phyloP scores from a whole-genome alignment of 2,329 filamentous ascomycete species.

The Talaromyces sp. region DNA sequence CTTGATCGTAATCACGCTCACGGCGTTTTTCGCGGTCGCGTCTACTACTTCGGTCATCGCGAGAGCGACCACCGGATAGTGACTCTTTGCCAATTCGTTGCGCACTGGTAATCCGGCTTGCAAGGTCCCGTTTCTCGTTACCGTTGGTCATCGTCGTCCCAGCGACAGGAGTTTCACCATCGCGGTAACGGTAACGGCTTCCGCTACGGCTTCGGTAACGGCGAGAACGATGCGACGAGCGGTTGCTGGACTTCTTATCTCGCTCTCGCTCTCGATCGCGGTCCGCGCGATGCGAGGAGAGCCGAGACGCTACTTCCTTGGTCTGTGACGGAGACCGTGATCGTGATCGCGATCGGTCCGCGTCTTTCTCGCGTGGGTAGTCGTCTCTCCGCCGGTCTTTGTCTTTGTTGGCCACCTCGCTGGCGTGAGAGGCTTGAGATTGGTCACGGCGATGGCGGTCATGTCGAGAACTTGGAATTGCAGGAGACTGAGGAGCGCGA shows the following conservation, averaged over 20 bases:
- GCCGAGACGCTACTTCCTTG: constrained; percentile 51
- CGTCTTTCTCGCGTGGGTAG: constrained; percentile 35
- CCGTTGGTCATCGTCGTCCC: constrained; percentile 20
- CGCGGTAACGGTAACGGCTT: constrained; percentile 32
- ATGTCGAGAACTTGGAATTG: constrained; percentile 10
- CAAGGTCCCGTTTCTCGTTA: constrained; percentile 18
- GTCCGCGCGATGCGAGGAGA: constrained; percentile 56
- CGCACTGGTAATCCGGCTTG: constrained; percentile 20
- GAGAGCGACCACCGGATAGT: constrained; percentile 19
- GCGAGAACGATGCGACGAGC: constrained; percentile 35
- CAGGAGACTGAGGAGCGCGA: constrained; percentile 21
- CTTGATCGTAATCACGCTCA: constrained; percentile 26
- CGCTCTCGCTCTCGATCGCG: constrained; percentile 49
- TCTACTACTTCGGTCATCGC: constrained; percentile 23
- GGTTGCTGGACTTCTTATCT: constrained; percentile 13
- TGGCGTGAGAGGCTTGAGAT: constrained; percentile 33
- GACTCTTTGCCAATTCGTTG: constrained; percentile 21
- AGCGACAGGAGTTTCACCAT: constrained; percentile 24
- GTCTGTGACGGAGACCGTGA: constrained; percentile 63
- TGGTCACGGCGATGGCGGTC: constrained; percentile 41
- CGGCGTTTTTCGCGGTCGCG: constrained; percentile 15
- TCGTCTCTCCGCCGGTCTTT: constrained; percentile 17
- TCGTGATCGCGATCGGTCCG: constrained; percentile 48
- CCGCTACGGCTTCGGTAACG: constrained; percentile 34
- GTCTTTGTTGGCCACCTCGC: constrained; percentile 26